Conservation (phyloP, 2,329 filamentous ascomycete species). For the Diaporthe nobilis region DNA sequence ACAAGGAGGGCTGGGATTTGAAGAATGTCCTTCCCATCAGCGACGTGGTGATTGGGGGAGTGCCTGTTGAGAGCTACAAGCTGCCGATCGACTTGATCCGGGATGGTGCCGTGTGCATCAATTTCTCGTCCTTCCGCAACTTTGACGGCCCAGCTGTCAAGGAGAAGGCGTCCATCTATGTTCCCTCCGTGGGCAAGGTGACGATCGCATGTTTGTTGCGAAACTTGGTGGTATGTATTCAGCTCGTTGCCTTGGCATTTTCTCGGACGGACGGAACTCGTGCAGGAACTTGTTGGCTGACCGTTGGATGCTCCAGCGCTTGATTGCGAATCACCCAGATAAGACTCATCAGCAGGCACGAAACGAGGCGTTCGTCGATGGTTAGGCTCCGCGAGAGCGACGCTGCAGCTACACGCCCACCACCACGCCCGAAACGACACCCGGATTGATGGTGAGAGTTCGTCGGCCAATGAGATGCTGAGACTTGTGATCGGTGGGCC, state of each 20-base stretch:
- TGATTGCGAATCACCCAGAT: conserved; percentile 64
- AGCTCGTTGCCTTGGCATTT: conserved; percentile 46
- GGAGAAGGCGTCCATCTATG: conserved; percentile 96
- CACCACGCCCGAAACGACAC: background rate
- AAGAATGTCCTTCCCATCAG: conserved; percentile 88
- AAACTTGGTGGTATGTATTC: conserved; percentile 82
- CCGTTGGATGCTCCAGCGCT: conserved; percentile 54
- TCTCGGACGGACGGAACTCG: background rate
- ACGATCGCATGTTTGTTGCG: conserved; percentile 93
- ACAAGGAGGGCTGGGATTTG: conserved; percentile 84
- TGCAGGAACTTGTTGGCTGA: background rate
- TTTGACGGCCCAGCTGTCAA: conserved; percentile 89
- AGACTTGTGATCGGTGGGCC: background rate
- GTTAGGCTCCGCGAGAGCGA: conserved; percentile 45
- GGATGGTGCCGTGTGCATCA: conserved; percentile 97
- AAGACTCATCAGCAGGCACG: conserved; percentile 56
- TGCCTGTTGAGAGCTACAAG: conserved; percentile 90
- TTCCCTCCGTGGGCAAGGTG: conserved; percentile 97
- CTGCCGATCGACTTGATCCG: conserved; percentile 86
- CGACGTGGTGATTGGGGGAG: conserved; percentile 95
- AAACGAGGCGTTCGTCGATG: conserved; percentile 58
- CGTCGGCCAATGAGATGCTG: background rate
- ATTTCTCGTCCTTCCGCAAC: conserved; percentile 97
- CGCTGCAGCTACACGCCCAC: background rate
- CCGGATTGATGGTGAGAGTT: background rate